Percentiles rank a stretch among this genome's conserved stretches.
phyloP scores from a whole-genome alignment of 495 filamentous ascomycete genomes.

The Penicillium crystallinum region DNA sequence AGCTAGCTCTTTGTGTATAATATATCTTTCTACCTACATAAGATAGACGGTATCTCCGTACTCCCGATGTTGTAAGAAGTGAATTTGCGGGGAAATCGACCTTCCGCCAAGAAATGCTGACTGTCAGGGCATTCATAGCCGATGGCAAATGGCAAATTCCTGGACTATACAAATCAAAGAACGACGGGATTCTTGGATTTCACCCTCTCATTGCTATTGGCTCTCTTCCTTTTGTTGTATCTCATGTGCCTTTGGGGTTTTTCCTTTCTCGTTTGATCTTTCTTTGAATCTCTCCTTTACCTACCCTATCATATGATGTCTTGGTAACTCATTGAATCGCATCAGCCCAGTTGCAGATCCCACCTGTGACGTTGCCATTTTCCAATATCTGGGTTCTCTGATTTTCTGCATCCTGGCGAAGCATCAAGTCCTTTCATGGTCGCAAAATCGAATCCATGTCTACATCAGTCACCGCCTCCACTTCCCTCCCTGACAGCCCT shows the following conservation, averaged over 20 bases:
- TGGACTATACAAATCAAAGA: background rate
- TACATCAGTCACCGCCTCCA: constrained; percentile 40
- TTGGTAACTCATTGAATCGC: background rate
- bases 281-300: background rate
- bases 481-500: constrained; percentile 30
- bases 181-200: too few species aligned
- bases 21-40: too few species aligned
- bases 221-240: background rate
- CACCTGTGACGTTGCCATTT: constrained; percentile 1
- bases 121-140: constrained; percentile 4
- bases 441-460: constrained; percentile 22
- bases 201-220: background rate
- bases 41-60: too few species aligned
- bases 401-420: background rate
- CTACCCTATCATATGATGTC: constrained; percentile 5
- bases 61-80: too few species aligned
- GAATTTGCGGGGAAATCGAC: background rate
- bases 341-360: constrained; percentile 19
- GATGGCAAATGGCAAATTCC: constrained; percentile 5
- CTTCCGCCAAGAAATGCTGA: background rate
- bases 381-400: background rate
- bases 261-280: background rate
- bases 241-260: background rate
- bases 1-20: too few species aligned
- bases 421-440: background rate